These are phyloP conservation scores for Ilex aquifolium DNA, from an alignment of 257 asterid species.

Conservation along the genomic window DNA sequence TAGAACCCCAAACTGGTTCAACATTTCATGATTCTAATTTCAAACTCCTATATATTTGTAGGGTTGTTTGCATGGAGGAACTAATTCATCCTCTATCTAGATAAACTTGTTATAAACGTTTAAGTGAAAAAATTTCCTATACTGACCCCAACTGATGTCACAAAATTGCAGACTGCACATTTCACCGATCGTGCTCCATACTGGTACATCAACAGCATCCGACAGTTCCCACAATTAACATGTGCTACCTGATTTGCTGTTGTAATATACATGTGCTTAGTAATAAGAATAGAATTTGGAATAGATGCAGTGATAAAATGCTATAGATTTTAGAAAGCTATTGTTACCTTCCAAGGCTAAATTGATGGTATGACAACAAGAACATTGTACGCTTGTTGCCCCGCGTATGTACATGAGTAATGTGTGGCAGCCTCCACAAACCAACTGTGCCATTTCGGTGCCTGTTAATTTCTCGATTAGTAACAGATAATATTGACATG, in stretches of 20 bases:
- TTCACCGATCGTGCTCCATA: conserved; percentile 53
- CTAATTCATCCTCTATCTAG: not conserved
- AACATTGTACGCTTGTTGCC: conserved; percentile 54
- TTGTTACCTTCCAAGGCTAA: conserved; percentile 45
- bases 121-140: not conserved
- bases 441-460: conserved; percentile 56
- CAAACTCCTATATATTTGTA: too few relatives aligned
- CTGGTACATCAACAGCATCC: conserved; percentile 47
- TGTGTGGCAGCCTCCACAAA: conserved; percentile 58
- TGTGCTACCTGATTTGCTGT: conserved; percentile 63
- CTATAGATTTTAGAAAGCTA: too few relatives aligned
- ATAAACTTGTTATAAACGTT: too few relatives aligned
- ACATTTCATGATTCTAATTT: too few relatives aligned
- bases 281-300: too few relatives aligned
- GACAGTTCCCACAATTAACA: conserved; percentile 52
- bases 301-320: too few relatives aligned
- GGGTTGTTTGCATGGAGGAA: too few relatives aligned
- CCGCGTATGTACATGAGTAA: conserved; percentile 53
- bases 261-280: conserved; percentile 1
- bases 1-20: too few relatives aligned
- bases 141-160: conserved; percentile 44
- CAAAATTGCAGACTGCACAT: conserved; percentile 58
- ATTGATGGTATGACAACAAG: conserved; percentile 56
- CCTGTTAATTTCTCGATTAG: conserved; percentile 18
- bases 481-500: too few relatives aligned